Evolutionary conservation across 768 basidiomycete genomes (phyloP), one percentile per base, ranked within the genome.

Genomic region (Sistotremastrum suecicum): DNA sequence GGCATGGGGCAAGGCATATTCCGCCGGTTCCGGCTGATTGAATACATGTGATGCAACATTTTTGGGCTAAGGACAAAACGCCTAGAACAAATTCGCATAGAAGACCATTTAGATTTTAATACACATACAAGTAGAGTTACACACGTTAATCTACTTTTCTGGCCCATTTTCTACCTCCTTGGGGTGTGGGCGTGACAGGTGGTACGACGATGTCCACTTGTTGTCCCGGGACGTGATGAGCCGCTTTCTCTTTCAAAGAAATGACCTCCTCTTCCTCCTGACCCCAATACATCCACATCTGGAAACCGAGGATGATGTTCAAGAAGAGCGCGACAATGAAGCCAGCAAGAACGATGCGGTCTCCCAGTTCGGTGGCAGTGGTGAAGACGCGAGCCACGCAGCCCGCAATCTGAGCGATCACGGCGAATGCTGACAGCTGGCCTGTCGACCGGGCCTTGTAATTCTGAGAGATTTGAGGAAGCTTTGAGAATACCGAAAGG

Each of bases 321-420:
- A 98, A 68, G 5, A 78, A 39, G 1, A 94, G 76, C 2, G 89
- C 88, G 20, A 91, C 71, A 0, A 72, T 77, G 61, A 91, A 98
- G 30, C 90, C 86, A 29, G 85, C 83, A 12, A 77, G 66, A 51
- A 98, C 75, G 51, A 95, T 69, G 5, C 59, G 53, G 61, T 98
- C 95, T 43, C 80, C 76, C 47, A 95, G 81, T 60, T 98, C 94
- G 33, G 82, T 83, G 7, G 80, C 73, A 8, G 90, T 97, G 5
- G 95, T 99, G 69, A 91, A 98, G 10, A 98, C 67, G 39, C 95
- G 71, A 0, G 94, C 95, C 35, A 89, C 66, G 61, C 91, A 95
- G 28, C 95, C 94, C 1, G 70, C 72, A 36, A 98, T 74, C 51
- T 94, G 89, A 43, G 88, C 74, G 55, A 87, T 65, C 35, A 98